Base-by-base conservation (phyloP, 257 asterid genomes). In the Voacanga thouarsii region DNA sequence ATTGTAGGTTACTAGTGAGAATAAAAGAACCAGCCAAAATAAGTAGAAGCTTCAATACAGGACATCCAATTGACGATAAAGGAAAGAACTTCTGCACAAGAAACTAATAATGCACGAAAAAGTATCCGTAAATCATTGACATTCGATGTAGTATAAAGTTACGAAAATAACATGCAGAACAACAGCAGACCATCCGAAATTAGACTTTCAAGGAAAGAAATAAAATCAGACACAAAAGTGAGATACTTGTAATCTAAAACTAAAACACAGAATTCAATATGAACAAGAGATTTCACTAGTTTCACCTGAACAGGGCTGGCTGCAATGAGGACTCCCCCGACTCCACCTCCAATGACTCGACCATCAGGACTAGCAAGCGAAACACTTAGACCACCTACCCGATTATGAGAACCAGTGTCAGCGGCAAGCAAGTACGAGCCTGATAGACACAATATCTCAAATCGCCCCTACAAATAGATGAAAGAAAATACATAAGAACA, bases 321-420 rank as follows among this genome's bases (percentile, higher is more conserved):
- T 72, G 97, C 97, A 75, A 91, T 85, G 83, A 92, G 97, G 75
- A 85, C 89, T 72, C 95, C 97, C 64, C 93, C 96, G 60, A 92
- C 93, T 4, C 91, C 89, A 64, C 97, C 97, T 59, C 97, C 97
- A 43, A 89, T 87, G 80, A 92, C 92, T 72, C 90, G 92, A 43
- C 97, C 97, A 84, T 92, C 96, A 41, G 97, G 96, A 65, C 97
- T 94, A 56, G 94, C 88, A 80, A 92, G 88, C 47, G 91, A 85
- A 61, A 91, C 89, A 75, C 84, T 89, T 69, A 91, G 83, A 49
- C 94, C 91, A 45, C 97, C 94, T 41, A 84, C 81, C 14, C 84
- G 89, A 67, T 87, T 91, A 44, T 78, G 85, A 72, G 90, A 86
- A 74, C 83, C 88, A 57, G 85, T 87, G 50, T 80, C 79, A n/a